Percentiles rank a stretch among this genome's conserved stretches.
phyloP scores from a whole-genome alignment of 805 yeast genomes.

The Diddensiella transvaalensis region DNA sequence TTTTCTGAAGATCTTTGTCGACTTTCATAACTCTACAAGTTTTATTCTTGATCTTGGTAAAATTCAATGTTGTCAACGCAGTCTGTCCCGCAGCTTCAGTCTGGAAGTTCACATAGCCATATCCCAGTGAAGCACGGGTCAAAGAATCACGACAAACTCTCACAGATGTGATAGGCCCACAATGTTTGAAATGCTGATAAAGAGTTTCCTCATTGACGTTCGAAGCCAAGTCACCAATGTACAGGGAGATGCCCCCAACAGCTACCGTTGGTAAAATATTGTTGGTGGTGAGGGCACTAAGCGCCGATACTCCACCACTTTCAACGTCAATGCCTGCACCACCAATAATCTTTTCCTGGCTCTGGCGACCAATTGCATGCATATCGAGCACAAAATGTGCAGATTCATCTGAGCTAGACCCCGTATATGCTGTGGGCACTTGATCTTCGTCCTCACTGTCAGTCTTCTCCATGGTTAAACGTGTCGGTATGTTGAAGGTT shows the following conservation, averaged over 20 bases:
- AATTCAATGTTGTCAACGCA: slow-evolving; percentile 11
- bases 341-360: background rate
- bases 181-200: slow-evolving; percentile 41
- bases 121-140: slow-evolving; percentile 58
- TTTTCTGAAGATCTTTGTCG: slow-evolving; percentile 1
- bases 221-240: slow-evolving; percentile 60
- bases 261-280: no score
- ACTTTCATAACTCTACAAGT: slow-evolving; percentile 12
- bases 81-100: slow-evolving; percentile 36
- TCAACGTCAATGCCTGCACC: background rate
- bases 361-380: background rate
- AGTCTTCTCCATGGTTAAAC: no score
- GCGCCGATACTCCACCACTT: no score
- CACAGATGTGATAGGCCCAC: slow-evolving; percentile 49
- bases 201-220: slow-evolving; percentile 49
- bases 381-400: background rate
- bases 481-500: no score
- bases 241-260: slow-evolving; percentile 34
- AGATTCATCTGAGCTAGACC: background rate
- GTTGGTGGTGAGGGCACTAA: no score
- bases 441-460: no score
- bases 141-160: slow-evolving; percentile 57
- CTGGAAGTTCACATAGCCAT: slow-evolving; percentile 67
- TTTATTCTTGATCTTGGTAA: slow-evolving; percentile 6
- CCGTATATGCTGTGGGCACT: no score